Evolutionary conservation across 352 stramenopile species (phyloP).

Genomic region (Elongisporangium undulatum): DNA sequence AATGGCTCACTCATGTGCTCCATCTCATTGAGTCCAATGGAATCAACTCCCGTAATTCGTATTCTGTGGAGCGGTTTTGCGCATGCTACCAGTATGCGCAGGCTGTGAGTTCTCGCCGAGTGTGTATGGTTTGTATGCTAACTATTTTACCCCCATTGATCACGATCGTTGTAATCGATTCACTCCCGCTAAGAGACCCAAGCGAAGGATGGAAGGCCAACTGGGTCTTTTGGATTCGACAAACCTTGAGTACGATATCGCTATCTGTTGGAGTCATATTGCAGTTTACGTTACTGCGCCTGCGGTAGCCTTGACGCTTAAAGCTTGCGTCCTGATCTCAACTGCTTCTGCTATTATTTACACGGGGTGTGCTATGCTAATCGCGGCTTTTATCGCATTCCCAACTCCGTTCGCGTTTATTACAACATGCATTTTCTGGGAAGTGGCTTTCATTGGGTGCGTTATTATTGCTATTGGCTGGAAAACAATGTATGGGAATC

Average conservation of each 20-base stretch:
- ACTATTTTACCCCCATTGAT: background rate
- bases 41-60: too few relatives aligned
- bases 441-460: background rate
- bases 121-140: background rate
- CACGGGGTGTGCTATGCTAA: slow-evolving; percentile 4
- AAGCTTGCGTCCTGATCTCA: slow-evolving; percentile 3
- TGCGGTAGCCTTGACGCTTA: background rate
- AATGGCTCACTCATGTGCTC: too few relatives aligned
- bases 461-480: background rate
- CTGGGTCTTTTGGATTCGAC: background rate
- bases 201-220: slow-evolving; percentile 11
- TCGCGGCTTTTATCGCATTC: slow-evolving; percentile 14
- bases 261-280: slow-evolving; percentile 10
- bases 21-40: too few relatives aligned
- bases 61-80: background rate
- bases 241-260: slow-evolving; percentile 8
- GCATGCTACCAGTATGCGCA: background rate
- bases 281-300: slow-evolving; percentile 9
- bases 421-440: slow-evolving; percentile 4
- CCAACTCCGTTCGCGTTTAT: slow-evolving; percentile 24
- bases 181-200: slow-evolving; percentile 10
- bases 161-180: background rate
- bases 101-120: background rate
- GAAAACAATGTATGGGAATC: background rate
- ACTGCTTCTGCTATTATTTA: background rate